A percentile compares a stretch with the other conserved stretches of the same genome.
phyloP scores from a whole-genome alignment of 257 asterid genomes.

The Ocimum tenuiflorum region DNA sequence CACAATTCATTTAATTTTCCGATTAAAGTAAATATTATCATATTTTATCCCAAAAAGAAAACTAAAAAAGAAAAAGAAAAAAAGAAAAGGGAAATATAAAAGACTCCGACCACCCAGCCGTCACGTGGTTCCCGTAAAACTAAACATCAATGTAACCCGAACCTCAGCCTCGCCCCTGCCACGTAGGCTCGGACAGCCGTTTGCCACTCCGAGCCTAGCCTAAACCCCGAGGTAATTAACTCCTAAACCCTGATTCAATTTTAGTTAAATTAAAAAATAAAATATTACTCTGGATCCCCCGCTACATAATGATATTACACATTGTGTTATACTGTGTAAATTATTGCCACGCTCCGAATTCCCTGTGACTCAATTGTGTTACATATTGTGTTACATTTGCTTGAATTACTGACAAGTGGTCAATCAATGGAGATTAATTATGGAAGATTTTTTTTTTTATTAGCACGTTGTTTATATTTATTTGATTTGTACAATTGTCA shows the following conservation, averaged over 20 bases:
- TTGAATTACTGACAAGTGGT: too few relatives aligned
- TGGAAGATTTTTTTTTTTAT: too few relatives aligned
- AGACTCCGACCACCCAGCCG: constrained; percentile 17
- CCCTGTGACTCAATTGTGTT: too few relatives aligned
- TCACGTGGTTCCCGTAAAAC: constrained; percentile 54
- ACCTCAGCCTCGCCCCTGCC: constrained; percentile 23
- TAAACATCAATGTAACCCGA: constrained; percentile 18
- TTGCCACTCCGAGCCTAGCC: constrained; percentile 25
- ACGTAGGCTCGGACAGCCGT: constrained; percentile 74
- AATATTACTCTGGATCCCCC: too few relatives aligned
- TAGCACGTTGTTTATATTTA: too few relatives aligned
- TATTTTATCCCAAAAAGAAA: not conserved
- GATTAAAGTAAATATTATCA: not conserved
- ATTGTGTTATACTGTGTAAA: too few relatives aligned
- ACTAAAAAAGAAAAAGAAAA: not conserved
- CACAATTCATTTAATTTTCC: not conserved
- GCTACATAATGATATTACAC: too few relatives aligned
- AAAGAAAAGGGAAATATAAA: too few relatives aligned
- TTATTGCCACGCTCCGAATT: too few relatives aligned
- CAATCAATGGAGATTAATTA: too few relatives aligned
- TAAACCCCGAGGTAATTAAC: not conserved
- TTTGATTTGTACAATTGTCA: too few relatives aligned
- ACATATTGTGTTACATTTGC: too few relatives aligned
- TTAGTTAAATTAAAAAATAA: not conserved
- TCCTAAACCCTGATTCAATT: not conserved